A percentile compares a stretch with the other conserved stretches of the same genome.
Conservation (phyloP, 2,329 filamentous ascomycete genomes). For the Fusarium nelsonii region DNA sequence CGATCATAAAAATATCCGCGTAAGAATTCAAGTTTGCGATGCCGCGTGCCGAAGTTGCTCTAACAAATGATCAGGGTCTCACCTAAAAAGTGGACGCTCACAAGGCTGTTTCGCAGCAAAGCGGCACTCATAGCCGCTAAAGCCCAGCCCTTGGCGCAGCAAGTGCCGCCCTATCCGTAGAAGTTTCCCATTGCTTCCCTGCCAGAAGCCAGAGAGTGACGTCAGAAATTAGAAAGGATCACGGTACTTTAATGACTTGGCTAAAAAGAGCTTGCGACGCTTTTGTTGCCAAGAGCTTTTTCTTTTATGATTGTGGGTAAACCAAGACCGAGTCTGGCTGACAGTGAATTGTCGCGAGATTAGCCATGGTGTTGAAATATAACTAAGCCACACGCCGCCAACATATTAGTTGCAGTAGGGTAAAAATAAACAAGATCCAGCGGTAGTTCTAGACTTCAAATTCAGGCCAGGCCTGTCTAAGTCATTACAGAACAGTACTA, state of each 20-base stretch:
- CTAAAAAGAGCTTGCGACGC: conserved; percentile 41
- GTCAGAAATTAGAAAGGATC: conserved; percentile 36
- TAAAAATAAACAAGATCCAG: background rate
- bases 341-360: conserved; percentile 10
- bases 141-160: conserved; percentile 38
- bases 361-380: conserved; percentile 33
- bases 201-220: conserved; percentile 32
- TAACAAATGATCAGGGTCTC: conserved; percentile 31
- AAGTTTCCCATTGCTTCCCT: conserved; percentile 19
- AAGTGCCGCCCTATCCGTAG: conserved; percentile 40
- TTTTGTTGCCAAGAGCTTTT: conserved; percentile 33
- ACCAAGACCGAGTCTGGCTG: conserved; percentile 17
- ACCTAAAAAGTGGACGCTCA: conserved; percentile 9
- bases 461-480: conserved; percentile 16
- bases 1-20: background rate
- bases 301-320: conserved; percentile 30
- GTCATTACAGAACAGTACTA: background rate
- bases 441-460: conserved; percentile 4
- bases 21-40: conserved; percentile 14
- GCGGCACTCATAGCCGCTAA: conserved; percentile 37
- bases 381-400: conserved; percentile 32
- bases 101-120: conserved; percentile 12
- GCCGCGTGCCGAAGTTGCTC: conserved; percentile 39
- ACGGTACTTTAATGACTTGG: conserved; percentile 25
- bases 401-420: conserved; percentile 6